These are phyloP conservation scores for Pseudogymnoascus sp. DNA, from an alignment of 2,329 filamentous ascomycete species.

Conservation along the genomic window DNA sequence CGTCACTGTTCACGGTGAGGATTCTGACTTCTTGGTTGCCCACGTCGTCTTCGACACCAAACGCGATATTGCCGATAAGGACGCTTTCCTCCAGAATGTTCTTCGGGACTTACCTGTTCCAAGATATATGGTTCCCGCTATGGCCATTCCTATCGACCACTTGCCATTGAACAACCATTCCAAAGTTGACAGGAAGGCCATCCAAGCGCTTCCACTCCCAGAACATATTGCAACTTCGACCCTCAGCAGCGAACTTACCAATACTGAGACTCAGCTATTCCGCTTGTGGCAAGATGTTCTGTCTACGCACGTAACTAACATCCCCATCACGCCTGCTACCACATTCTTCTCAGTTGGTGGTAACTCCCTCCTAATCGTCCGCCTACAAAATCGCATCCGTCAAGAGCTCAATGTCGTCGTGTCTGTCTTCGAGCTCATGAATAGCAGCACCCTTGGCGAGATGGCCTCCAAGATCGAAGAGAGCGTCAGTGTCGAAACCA, in stretches of 20 bases:
- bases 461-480: conserved; percentile 18
- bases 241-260: background rate
- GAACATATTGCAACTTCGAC: background rate
- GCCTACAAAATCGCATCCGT: conserved; percentile 24
- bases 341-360: conserved; percentile 32
- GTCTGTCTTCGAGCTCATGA: conserved; percentile 22
- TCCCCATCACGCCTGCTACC: conserved; percentile 13
- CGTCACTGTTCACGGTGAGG: conserved; percentile 19
- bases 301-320: conserved; percentile 9
- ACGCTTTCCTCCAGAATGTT: background rate
- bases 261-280: conserved; percentile 3
- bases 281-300: conserved; percentile 17
- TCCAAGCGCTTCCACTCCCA: conserved; percentile 11
- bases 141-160: conserved; percentile 22
- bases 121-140: conserved; percentile 31
- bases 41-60: conserved; percentile 28
- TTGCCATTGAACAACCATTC: conserved; percentile 27
- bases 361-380: conserved; percentile 30
- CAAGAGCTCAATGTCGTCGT: conserved; percentile 20
- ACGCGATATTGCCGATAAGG: background rate
- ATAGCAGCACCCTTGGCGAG: conserved; percentile 19
- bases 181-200: conserved; percentile 30
- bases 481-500: background rate
- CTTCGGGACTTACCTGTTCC: conserved; percentile 23
- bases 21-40: conserved; percentile 28